These are phyloP conservation scores for Ceratobasidium sp. DNA, from an alignment of 1,284 basidiomycete genomes.

Conservation along the genomic window DNA sequence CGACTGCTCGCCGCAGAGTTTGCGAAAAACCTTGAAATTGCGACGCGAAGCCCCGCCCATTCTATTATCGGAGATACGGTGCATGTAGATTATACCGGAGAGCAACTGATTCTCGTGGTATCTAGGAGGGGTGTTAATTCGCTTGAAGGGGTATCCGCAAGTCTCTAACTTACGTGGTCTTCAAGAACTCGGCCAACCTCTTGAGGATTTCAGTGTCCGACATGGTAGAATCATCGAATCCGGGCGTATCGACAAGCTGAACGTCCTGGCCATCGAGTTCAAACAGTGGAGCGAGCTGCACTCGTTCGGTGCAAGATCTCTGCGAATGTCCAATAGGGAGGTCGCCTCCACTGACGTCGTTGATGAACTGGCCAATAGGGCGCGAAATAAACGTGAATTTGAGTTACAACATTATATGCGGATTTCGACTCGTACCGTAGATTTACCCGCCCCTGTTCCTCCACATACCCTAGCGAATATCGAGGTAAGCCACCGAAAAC, in stretches of 20 bases:
- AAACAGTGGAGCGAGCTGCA: neutral
- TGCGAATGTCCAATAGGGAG: slow-evolving; percentile 3
- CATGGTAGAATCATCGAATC: slow-evolving; percentile 50
- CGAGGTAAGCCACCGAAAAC: too few relatives aligned
- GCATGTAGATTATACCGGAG: slow-evolving; percentile 55
- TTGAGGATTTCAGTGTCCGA: slow-evolving; percentile 42
- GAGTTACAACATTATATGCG: neutral
- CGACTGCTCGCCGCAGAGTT: slow-evolving; percentile 54
- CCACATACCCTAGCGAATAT: slow-evolving; percentile 1
- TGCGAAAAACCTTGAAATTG: slow-evolving; percentile 54
- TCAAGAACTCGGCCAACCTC: slow-evolving; percentile 32
- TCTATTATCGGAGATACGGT: slow-evolving; percentile 52
- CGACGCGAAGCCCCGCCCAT: slow-evolving; percentile 52
- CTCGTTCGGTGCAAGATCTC: neutral
- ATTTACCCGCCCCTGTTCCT: slow-evolving; percentile 26
- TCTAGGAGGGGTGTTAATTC: slow-evolving; percentile 48
- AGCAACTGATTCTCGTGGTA: slow-evolving; percentile 49
- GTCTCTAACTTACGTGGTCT: slow-evolving; percentile 9
- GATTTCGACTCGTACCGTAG: neutral
- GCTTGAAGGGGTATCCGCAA: neutral
- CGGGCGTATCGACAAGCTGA: slow-evolving; percentile 53
- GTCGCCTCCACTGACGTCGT: slow-evolving; percentile 9
- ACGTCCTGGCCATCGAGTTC: neutral
- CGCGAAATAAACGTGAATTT: neutral
- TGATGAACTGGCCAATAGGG: slow-evolving; percentile 17